Evolutionary conservation across 495 filamentous ascomycete genomes (phyloP).

Genomic region (Xylaria nigripes): DNA sequence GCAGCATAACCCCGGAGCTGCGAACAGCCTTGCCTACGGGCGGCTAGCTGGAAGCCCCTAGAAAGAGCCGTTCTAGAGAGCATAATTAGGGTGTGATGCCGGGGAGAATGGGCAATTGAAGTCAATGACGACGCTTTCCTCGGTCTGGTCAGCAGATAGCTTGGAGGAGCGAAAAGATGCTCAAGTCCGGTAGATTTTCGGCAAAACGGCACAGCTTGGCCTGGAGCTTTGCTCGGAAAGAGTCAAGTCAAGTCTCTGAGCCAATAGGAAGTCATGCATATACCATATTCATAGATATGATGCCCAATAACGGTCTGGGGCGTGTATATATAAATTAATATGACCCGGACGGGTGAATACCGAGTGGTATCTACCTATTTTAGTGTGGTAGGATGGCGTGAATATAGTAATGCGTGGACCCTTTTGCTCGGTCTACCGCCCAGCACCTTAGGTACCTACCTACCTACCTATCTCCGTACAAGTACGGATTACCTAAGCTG

Average conservation of each 20-base stretch:
- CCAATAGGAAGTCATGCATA: slow-evolving; percentile 9
- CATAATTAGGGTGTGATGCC: slow-evolving; percentile 57
- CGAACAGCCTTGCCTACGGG: slow-evolving; percentile 54
- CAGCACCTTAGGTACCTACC: too few relatives aligned
- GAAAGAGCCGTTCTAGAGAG: slow-evolving; percentile 73
- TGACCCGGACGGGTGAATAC: too few relatives aligned
- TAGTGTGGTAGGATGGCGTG: too few relatives aligned
- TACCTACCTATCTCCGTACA: too few relatives aligned
- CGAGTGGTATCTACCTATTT: too few relatives aligned
- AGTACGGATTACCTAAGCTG: too few relatives aligned
- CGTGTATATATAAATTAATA: neutral
- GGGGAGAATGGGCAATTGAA: slow-evolving; percentile 41
- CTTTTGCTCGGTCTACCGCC: too few relatives aligned
- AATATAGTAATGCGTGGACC: too few relatives aligned
- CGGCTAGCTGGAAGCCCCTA: slow-evolving; percentile 68
- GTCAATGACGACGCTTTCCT: slow-evolving; percentile 30
- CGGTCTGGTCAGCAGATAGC: slow-evolving; percentile 17
- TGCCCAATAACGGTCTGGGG: too few relatives aligned
- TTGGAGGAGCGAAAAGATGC: slow-evolving; percentile 27
- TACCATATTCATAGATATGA: neutral
- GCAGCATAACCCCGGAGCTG: slow-evolving; percentile 63
- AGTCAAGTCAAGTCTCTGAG: neutral
- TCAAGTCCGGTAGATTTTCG: slow-evolving; percentile 33
- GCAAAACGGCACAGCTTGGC: slow-evolving; percentile 11
- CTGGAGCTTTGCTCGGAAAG: neutral